Evolutionary conservation across 2,329 filamentous ascomycete species (phyloP), one percentile per base, ranked within the genome.

Genomic region (Endoconidiophora laricicola): DNA sequence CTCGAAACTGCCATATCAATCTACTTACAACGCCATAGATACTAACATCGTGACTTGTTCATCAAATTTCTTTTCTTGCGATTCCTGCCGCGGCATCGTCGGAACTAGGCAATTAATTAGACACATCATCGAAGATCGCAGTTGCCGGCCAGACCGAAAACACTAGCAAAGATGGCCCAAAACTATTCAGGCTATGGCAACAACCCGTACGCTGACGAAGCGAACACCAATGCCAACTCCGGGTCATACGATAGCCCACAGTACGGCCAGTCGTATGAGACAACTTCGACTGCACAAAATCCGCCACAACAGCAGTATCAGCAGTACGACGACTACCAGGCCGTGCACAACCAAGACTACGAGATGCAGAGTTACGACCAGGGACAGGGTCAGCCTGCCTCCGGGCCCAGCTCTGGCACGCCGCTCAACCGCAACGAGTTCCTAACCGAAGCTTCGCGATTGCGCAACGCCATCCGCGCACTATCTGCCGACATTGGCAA

Each of bases 401-500:
- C 60, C 54, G 57, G 58, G 44, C 53, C 54, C 53, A 44, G 54
- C 44, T 36, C 48, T n/a, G 40, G 22, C 52, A 49, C 58, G 12
- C 58, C 56, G 50, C 67, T 85, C 58, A 72, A 72, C 49, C 78
- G 80, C 60, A 69, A 74, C 55, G 81, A 83, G 56, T 86, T 83
- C 66, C 72, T 86, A 55, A 63, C 69, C 58, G 79, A 79, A 63
- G 76, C 86, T 56, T 70, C 78, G 58, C 73, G 71, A 57, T 72
- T 81, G 54, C 82, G 82, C 64, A 69, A 72, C 57, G 74, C 84
- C 57, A 84, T 88, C 62, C 70, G 73, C 54, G 71, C 71, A 44
- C 72, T 88, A 51, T 77, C 75, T n/a, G 69, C 66, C 42, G 77
- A 81, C 59, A 76, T 88, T 59, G 71, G 78, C 58, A 67, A 77